Conservation (phyloP, 2,329 filamentous ascomycete species). For the Aureobasidium pullulans region DNA sequence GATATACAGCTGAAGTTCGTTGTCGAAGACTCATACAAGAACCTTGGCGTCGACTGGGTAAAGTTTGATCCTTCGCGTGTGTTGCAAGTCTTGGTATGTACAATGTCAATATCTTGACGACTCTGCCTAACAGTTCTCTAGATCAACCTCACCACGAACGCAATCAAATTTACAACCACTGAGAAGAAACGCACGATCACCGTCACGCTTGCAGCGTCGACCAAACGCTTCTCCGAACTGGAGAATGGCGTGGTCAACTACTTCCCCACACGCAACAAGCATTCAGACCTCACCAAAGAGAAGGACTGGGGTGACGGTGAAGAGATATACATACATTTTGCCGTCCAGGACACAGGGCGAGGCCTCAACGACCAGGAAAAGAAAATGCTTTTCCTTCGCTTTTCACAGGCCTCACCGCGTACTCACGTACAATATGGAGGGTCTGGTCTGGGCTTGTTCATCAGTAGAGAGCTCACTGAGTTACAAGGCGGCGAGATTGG, state of each 20-base stretch:
- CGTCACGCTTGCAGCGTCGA: conserved; percentile 59
- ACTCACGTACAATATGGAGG: conserved; percentile 76
- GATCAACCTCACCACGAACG: conserved; percentile 74
- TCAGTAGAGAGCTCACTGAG: conserved; percentile 70
- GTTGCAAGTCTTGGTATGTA: conserved; percentile 55
- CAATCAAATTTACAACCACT: conserved; percentile 70
- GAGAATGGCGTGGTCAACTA: conserved; percentile 48
- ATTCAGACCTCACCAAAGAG: conserved; percentile 41
- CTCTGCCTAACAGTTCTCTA: neutral
- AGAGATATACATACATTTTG: conserved; percentile 60
- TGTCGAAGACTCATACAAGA: conserved; percentile 54
- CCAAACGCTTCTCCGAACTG: conserved; percentile 42
- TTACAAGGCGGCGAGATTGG: conserved; percentile 75
- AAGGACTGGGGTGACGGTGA: conserved; percentile 65
- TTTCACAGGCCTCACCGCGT: conserved; percentile 67
- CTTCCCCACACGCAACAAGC: conserved; percentile 50
- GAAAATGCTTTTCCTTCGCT: conserved; percentile 68
- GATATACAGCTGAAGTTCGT: conserved; percentile 60
- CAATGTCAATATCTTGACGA: neutral
- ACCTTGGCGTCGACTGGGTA: conserved; percentile 57
- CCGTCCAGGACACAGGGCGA: conserved; percentile 70
- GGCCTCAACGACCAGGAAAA: conserved; percentile 65
- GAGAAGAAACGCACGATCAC: conserved; percentile 56
- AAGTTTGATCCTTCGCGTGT: conserved; percentile 68
- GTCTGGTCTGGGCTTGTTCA: conserved; percentile 71